phyloP scores from a whole-genome alignment of 176 grass and related monocot species.

The Hordeum vulgare region MorexV3_pseudomolecules_assembly NC_058523.1:12790259-12790758 shows the following conservation, averaged over 20 bases:
- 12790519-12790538: slow-evolving; percentile 68
- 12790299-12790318: slow-evolving; percentile 15
- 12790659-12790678: no score
- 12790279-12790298: slow-evolving; percentile 31
- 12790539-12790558: slow-evolving; percentile 48
- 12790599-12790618: no score
- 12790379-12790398: background rate
- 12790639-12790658: no score
- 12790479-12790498: slow-evolving; percentile 47
- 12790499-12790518: slow-evolving; percentile 34
- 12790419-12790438: slow-evolving; percentile 44
- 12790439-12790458: slow-evolving; percentile 49
- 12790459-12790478: slow-evolving; percentile 39
- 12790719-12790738: no score
- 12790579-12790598: no score
- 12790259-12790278: slow-evolving; percentile 38
- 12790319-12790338: no score
- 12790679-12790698: no score
- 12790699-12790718: no score
- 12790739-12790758: no score
- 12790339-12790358: no score
- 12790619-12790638: no score
- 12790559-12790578: slow-evolving; percentile 19
- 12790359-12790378: background rate
- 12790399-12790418: slow-evolving; percentile 72